Conservation (phyloP, 2,329 filamentous ascomycete genomes). For the Periconia macrospinosa region DNA sequence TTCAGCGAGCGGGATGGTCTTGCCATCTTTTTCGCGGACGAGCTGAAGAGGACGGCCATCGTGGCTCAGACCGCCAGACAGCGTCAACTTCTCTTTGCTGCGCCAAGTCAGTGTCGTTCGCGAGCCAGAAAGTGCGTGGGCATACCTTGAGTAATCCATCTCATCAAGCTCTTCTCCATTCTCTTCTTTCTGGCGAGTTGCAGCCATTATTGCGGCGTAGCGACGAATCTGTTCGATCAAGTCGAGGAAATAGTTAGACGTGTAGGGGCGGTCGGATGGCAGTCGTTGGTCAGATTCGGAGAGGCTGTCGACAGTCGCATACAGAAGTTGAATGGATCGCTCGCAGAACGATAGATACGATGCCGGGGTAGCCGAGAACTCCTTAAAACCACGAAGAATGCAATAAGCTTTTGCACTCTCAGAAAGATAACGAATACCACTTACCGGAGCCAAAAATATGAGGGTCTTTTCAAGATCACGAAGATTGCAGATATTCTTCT, state of each 20-base stretch:
- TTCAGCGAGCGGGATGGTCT: slow-evolving; percentile 71
- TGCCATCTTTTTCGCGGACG: slow-evolving; percentile 78
- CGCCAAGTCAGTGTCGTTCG: slow-evolving; percentile 22
- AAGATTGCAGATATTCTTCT: slow-evolving; percentile 85
- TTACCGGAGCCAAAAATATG: slow-evolving; percentile 90
- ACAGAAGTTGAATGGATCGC: slow-evolving; percentile 85
- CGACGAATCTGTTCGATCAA: slow-evolving; percentile 89
- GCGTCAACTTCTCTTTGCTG: slow-evolving; percentile 72
- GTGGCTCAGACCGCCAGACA: slow-evolving; percentile 78
- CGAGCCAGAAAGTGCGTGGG: slow-evolving; percentile 23
- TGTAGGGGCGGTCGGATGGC: slow-evolving; percentile 86
- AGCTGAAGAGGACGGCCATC: slow-evolving; percentile 84
- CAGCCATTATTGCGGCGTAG: slow-evolving; percentile 83
- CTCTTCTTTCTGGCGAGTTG: slow-evolving; percentile 68
- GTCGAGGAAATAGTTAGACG: slow-evolving; percentile 95
- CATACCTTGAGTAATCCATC: slow-evolving; percentile 54
- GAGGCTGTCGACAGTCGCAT: slow-evolving; percentile 83
- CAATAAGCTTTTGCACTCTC: slow-evolving; percentile 68
- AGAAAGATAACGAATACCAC: slow-evolving; percentile 60
- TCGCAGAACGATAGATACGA: slow-evolving; percentile 89
- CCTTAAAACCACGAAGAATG: slow-evolving; percentile 67
- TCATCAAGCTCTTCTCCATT: slow-evolving; percentile 57
- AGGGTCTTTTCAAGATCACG: slow-evolving; percentile 93
- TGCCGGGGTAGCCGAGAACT: slow-evolving; percentile 66
- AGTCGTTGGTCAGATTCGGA: slow-evolving; percentile 84